Base-by-base conservation (phyloP, 192 early-diverging fungal genomes). In the Phlyctochytrium arcticum region DNA sequence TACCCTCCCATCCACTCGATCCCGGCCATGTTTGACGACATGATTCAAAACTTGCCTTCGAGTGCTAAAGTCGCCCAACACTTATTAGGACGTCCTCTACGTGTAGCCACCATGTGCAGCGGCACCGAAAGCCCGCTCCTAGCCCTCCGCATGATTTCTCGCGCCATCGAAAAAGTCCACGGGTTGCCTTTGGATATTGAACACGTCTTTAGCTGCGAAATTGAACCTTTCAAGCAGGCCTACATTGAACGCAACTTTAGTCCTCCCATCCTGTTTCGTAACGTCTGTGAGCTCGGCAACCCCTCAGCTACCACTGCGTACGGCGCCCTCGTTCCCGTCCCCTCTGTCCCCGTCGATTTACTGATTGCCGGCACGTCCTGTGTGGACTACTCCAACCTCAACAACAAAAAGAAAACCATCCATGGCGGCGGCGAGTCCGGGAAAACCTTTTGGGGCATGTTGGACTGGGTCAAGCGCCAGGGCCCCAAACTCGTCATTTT, bases 181-280 rank as follows among this genome's bases (percentile, higher is more conserved):
- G 69, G 68, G 8, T 46, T 68, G 37, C 29, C 46, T 5, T 53
- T 71, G 24, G 62, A 58, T 6, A 51, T 79, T 26, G 63, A 79
- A 33, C 74, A 75, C 60, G 77, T 79, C 4, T 79, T 79, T 65
- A 65, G 60, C 27, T 79, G 77, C 51, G 77, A 79, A 49, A 79
- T 79, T 48, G 77, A 79, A 37, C 74, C 77, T 3, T 79, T 75
- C 62, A 79, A 79, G 65, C 77, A 79, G 57, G 77, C 77, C 12
- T 79, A 79, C 48, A 79, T 79, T 57, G 77, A 79, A 60, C 48
- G 77, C 10, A 79, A 79, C 66, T 79, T 79, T 54, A 39, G 37
- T 1, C 77, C 77, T 12, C 77, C 77, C 17, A 48, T 79, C 15
- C 50, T 79, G n/a, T 79, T 79, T 59, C 62, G 77, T 3, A 74